A percentile compares a stretch with the other conserved stretches of the same genome.
These are phyloP conservation scores for Pseudogymnoascus sp. DNA, from an alignment of 2,329 filamentous ascomycete genomes.

Conservation along the genomic window DNA sequence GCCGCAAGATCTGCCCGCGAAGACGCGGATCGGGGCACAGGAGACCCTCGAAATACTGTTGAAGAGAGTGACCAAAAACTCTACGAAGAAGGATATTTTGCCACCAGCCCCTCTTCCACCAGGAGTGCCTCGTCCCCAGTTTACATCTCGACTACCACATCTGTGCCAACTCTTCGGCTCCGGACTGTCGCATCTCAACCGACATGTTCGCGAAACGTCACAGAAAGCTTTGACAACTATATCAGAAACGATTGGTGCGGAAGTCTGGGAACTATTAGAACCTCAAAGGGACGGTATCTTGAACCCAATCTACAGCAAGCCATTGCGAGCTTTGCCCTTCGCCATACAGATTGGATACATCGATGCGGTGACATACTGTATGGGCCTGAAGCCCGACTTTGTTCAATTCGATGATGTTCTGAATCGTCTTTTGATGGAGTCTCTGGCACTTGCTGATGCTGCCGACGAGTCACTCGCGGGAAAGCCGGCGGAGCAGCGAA, in stretches of 20 bases:
- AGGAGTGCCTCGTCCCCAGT: conserved; percentile 48
- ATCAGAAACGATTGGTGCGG: conserved; percentile 66
- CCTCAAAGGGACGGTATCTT: conserved; percentile 86
- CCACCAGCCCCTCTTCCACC: conserved; percentile 43
- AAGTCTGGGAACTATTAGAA: conserved; percentile 80
- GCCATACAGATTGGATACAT: conserved; percentile 96
- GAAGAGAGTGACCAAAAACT: conserved; percentile 67
- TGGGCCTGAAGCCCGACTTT: conserved; percentile 82
- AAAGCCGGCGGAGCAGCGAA: conserved; percentile 91
- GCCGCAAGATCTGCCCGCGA: conserved; percentile 86
- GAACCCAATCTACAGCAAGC: conserved; percentile 92
- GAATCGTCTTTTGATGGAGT: conserved; percentile 86
- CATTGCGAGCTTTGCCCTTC: conserved; percentile 85
- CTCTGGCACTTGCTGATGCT: conserved; percentile 85
- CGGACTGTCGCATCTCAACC: conserved; percentile 93
- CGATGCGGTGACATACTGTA: conserved; percentile 91
- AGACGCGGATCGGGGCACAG: conserved; percentile 76
- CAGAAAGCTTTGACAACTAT: conserved; percentile 75
- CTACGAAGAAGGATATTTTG: conserved; percentile 70
- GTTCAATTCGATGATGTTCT: conserved; percentile 88
- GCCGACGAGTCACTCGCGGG: conserved; percentile 86
- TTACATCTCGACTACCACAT: conserved; percentile 60
- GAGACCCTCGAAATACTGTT: conserved; percentile 75
- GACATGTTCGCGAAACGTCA: conserved; percentile 82
- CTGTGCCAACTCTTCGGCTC: conserved; percentile 80